Percentiles rank a stretch among this genome's conserved stretches.
phyloP scores from a whole-genome alignment of 208 protist genomes.

The Naegleria gruberi region DNA sequence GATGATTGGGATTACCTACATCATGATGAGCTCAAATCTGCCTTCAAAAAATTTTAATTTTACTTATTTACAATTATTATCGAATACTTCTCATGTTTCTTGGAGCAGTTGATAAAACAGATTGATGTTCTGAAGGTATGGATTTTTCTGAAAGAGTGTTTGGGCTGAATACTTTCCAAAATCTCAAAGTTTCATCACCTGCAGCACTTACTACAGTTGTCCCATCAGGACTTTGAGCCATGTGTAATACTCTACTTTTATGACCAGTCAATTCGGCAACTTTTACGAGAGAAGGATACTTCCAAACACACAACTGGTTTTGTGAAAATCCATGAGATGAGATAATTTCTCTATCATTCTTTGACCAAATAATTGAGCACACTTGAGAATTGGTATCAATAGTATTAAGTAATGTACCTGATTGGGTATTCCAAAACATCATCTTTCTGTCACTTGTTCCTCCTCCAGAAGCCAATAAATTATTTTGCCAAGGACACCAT shows the following conservation, averaged over 20 bases:
- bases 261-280: constrained; percentile 94
- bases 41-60: too few relatives aligned
- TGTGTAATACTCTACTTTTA: constrained; percentile 92
- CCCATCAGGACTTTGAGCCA: constrained; percentile 91
- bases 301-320: constrained; percentile 98
- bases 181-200: constrained; percentile 95
- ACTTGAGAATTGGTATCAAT: constrained; percentile 94
- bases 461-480: constrained; percentile 91
- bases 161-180: constrained; percentile 15
- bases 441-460: constrained; percentile 94
- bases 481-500: constrained; percentile 89
- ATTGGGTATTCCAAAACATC: constrained; percentile 94
- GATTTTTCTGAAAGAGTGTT: neutral
- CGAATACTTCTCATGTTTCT: neutral
- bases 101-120: neutral
- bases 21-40: too few relatives aligned
- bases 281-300: constrained; percentile 92
- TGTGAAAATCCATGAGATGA: constrained; percentile 94
- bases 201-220: constrained; percentile 91
- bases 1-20: too few relatives aligned
- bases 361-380: constrained; percentile 90
- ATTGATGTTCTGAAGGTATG: neutral
- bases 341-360: constrained; percentile 87
- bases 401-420: constrained; percentile 70
- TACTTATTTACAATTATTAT: too few relatives aligned